phyloP scores from a whole-genome alignment of 176 grass and related monocot genomes.

The Chrysopogon serrulatus region DNA sequence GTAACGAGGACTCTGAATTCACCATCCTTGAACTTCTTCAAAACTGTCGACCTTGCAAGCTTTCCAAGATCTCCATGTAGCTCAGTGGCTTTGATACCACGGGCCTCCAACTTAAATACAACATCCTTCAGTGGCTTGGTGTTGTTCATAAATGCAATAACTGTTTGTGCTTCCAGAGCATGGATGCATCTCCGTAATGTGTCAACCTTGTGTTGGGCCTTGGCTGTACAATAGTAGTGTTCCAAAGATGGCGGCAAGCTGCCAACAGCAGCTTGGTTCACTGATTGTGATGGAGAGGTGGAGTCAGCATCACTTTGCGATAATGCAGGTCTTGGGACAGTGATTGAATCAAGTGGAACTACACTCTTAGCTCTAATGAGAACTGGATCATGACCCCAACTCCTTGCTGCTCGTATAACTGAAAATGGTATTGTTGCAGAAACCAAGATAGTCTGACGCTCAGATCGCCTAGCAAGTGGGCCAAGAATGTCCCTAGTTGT shows the following conservation, averaged over 20 bases:
- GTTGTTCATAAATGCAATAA: conserved; percentile 93
- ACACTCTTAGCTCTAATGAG: conserved; percentile 82
- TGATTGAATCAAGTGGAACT: conserved; percentile 61
- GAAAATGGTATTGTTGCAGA: conserved; percentile 94
- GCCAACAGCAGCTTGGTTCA: conserved; percentile 64
- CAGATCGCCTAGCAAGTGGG: conserved; percentile 63
- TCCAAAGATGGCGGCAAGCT: conserved; percentile 79
- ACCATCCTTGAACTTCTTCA: conserved; percentile 85
- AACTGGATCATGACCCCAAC: conserved; percentile 80
- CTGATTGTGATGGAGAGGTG: conserved; percentile 29
- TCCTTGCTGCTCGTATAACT: conserved; percentile 79
- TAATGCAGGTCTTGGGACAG: conserved; percentile 38
- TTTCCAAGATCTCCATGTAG: conserved; percentile 89
- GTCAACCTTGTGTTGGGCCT: conserved; percentile 88
- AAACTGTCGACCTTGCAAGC: conserved; percentile 71
- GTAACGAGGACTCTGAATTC: conserved; percentile 88
- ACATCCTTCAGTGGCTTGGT: conserved; percentile 94
- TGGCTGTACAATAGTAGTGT: conserved; percentile 83
- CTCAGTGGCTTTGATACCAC: conserved; percentile 78
- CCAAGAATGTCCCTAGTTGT: conserved; percentile 67
- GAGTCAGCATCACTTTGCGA: conserved; percentile 26
- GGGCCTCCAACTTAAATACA: conserved; percentile 89
- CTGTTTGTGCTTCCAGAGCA: conserved; percentile 69
- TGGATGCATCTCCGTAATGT: conserved; percentile 83
- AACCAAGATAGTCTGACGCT: conserved; percentile 85